Evolutionary conservation across 2,329 filamentous ascomycete genomes (phyloP), one percentile per base, ranked within the genome.

Genomic region (Dactylonectria estremocensis): DNA sequence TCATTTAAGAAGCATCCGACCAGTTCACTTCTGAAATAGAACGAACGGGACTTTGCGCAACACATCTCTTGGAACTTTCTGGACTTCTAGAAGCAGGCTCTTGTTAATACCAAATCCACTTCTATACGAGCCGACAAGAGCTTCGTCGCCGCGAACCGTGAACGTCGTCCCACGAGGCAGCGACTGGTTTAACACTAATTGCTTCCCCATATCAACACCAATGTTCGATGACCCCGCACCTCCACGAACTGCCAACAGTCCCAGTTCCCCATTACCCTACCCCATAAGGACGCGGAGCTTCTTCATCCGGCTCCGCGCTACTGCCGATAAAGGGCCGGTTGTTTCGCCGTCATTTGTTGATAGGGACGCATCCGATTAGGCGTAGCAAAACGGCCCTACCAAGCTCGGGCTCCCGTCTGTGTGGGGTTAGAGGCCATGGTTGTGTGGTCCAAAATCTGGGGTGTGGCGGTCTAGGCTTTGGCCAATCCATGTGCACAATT

Each of bases 311-410:
- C 16, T 54, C 50, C n/a, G 50, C 50, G 31, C 50, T 22, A 20
- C 53, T 55, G 35, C 35, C 53, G 53, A 55, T 14, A 55, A 54
- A 55, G 33, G 53, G 18, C 53, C 53, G 53, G n/a, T 43, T 43
- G 33, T 22, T 55, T 43, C 53, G 53, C 33, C 35, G 35, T 55
- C 16, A 55, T 14, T 22, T 28, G n/a, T 24, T 14, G 53, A 55
- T 55, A 9, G 22, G n/a, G 5, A 43, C 18, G 53, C 18, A 43
- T 40, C 18, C 7, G 53, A 18, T 16, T 43, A 43, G 35, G 16
- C 33, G 10, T 55, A 24, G 35, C 33, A 28, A 55, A 43, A 43
- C 24, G 14, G 24, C 10, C 10, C 49, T 31, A 52, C 49, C 24
- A 8, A 31, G 22, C 28, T 52, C 28, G 24, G 22, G 28, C 24